These are phyloP conservation scores for Russula virescens DNA, from an alignment of 768 basidiomycete genomes.

Conservation along the genomic window DNA sequence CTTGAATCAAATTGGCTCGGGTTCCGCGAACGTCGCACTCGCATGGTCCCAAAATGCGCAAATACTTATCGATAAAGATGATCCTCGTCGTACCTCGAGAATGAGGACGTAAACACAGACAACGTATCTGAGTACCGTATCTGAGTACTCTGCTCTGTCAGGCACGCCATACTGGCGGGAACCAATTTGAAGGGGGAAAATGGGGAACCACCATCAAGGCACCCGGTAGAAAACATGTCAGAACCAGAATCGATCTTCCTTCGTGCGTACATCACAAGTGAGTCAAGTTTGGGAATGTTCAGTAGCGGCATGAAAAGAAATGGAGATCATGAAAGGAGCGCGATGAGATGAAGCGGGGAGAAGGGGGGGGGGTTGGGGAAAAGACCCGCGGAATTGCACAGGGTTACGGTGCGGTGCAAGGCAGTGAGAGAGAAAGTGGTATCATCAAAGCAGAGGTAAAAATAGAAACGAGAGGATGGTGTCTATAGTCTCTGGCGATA, in stretches of 20 bases:
- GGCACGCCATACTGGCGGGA: constrained; percentile 3
- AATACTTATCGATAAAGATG: constrained; percentile 25
- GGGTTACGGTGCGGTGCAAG: constrained; percentile 33
- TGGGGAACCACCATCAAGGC: constrained; percentile 9
- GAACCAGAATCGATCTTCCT: constrained; percentile 24
- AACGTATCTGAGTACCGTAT: constrained; percentile 18
- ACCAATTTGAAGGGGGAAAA: constrained; percentile 7
- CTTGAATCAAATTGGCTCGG: no score
- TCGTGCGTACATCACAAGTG: constrained; percentile 27
- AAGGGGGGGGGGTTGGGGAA: neutral
- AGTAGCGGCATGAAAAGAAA: constrained; percentile 24
- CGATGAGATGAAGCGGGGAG: constrained; percentile 21
- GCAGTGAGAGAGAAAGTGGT: constrained; percentile 41
- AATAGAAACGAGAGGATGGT: constrained; percentile 42
- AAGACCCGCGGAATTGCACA: constrained; percentile 12
- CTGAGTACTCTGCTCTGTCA: constrained; percentile 16
- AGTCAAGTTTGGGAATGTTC: constrained; percentile 26
- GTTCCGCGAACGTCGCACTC: no score
- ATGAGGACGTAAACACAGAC: constrained; percentile 14
- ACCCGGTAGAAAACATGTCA: constrained; percentile 21
- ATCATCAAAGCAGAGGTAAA: constrained; percentile 74
- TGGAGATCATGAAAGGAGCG: constrained; percentile 23
- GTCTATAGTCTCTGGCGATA: constrained; percentile 63
- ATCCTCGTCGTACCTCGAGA: constrained; percentile 11
- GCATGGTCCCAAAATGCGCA: neutral